Conservation (phyloP, 2,329 filamentous ascomycete species). For the Thielaviopsis punctulata region DNA sequence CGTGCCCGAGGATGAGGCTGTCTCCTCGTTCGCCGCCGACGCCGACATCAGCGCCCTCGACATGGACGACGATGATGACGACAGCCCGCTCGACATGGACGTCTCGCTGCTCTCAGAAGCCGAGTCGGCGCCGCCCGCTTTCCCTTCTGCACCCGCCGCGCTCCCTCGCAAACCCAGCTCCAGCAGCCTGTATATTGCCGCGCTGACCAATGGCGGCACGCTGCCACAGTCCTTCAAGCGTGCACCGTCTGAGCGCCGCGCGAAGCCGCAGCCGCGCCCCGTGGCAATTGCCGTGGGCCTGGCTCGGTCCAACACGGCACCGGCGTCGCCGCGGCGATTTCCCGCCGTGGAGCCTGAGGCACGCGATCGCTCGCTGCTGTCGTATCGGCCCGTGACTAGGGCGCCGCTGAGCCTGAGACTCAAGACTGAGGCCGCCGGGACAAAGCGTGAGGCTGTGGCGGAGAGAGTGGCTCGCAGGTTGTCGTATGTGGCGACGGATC, state of each 20-base stretch:
- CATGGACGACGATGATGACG: background rate
- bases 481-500: conserved; percentile 2
- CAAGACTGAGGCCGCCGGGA: background rate
- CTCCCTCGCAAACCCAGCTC: background rate
- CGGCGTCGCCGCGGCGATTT: background rate
- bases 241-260: background rate
- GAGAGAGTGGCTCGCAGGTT: background rate
- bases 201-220: background rate
- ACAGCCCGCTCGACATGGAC: background rate
- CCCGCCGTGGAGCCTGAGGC: conserved; percentile 3
- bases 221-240: background rate
- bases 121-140: too few relatives aligned
- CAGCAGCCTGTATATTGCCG: background rate
- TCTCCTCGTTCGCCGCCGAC: background rate
- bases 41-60: background rate
- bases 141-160: too few relatives aligned
- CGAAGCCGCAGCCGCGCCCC: background rate
- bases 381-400: conserved; percentile 2
- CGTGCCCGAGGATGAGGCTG: conserved; percentile 7
- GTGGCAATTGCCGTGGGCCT: background rate
- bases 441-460: background rate
- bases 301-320: background rate
- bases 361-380: background rate
- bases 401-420: background rate
- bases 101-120: background rate